Evolutionary conservation across 2,329 filamentous ascomycete genomes (phyloP).

Genomic region (Helotiales sp.): DNA sequence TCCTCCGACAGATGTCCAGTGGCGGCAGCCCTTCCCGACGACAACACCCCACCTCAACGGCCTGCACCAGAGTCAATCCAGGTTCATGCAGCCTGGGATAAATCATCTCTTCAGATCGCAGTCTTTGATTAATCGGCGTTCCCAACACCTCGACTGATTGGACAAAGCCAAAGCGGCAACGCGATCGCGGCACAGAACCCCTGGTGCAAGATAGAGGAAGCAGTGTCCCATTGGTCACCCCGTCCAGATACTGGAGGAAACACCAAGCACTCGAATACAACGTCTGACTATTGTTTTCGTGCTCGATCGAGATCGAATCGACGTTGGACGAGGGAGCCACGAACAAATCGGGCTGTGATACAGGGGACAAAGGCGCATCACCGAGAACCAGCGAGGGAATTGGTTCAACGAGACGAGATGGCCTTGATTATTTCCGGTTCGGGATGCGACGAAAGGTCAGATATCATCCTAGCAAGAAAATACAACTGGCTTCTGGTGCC

Average conservation of each 20-base stretch:
- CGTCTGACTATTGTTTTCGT: not conserved
- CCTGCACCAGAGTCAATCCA: not conserved
- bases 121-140: not conserved
- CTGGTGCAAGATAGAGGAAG: not conserved
- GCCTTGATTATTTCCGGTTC: not conserved
- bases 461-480: not conserved
- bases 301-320: constrained; percentile 2
- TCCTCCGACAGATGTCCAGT: too few species aligned
- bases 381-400: not conserved
- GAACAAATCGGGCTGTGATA: not conserved
- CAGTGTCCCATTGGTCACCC: not conserved
- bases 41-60: not conserved
- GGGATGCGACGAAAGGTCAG: not conserved
- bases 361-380: not conserved
- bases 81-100: not conserved
- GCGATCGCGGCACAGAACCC: not conserved
- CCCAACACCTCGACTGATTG: not conserved
- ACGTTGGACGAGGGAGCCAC: not conserved
- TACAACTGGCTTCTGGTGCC: not conserved
- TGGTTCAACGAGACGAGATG: not conserved
- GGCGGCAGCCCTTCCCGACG: not conserved
- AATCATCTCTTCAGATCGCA: not conserved
- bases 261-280: not conserved
- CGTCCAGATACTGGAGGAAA: not conserved
- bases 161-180: not conserved